Percentiles rank a stretch among this genome's conserved stretches.
phyloP scores from a whole-genome alignment of 176 grass and related monocot genomes.

The Guadua angustifolia region DNA sequence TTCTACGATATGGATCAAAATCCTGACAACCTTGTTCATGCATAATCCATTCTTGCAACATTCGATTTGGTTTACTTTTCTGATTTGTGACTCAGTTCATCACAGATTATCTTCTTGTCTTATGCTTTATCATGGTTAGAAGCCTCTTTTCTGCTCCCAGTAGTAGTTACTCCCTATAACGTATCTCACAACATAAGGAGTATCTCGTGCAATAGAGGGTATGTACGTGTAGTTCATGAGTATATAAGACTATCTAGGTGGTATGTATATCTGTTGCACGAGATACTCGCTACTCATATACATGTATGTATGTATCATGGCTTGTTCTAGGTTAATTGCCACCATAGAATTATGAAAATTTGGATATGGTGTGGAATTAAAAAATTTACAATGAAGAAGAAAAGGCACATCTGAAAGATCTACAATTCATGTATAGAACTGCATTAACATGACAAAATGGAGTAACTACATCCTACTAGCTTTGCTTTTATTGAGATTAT shows the following conservation, averaged over 20 bases:
- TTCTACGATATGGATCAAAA: not conserved
- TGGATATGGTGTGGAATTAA: not conserved
- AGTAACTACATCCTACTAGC: not conserved
- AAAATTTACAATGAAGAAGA: not conserved
- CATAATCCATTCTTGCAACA: not conserved
- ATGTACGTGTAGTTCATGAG: no score
- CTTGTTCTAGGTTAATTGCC: not conserved
- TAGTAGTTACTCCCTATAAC: no score
- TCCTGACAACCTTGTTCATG: not conserved
- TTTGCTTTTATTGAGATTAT: not conserved
- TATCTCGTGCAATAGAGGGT: no score
- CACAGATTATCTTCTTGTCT: not conserved
- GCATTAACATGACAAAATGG: not conserved
- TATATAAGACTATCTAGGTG: no score
- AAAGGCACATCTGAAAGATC: not conserved
- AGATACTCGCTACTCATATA: not conserved
- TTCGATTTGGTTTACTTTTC: slow-evolving; percentile 20
- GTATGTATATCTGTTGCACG: no score
- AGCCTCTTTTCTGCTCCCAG: no score
- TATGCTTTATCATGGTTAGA: not conserved
- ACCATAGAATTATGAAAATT: not conserved
- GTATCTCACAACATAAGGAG: no score
- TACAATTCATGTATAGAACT: not conserved
- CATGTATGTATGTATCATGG: not conserved
- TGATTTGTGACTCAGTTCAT: not conserved